Evolutionary conservation across 1,139 yeast genomes (phyloP).

Genomic region (Kluyveromyces sp.): DNA sequence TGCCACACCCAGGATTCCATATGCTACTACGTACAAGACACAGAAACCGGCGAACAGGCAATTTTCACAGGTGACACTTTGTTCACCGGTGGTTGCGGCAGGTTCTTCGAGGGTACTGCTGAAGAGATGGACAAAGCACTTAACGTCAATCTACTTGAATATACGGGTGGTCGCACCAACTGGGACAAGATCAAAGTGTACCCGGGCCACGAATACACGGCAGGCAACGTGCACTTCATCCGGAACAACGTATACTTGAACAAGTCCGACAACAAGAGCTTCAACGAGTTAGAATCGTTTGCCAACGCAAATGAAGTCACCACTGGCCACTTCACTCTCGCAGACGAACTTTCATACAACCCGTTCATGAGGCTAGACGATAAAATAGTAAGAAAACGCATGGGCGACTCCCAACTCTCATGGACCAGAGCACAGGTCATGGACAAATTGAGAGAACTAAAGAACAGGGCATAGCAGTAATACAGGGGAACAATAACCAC

Average conservation of each 20-base stretch:
- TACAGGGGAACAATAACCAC: no score
- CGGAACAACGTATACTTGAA: slow-evolving; percentile 47
- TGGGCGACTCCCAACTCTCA: slow-evolving; percentile 40
- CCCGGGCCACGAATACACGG: slow-evolving; percentile 96
- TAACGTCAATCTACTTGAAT: slow-evolving; percentile 54
- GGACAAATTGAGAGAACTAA: slow-evolving; percentile 61
- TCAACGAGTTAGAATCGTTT: slow-evolving; percentile 47
- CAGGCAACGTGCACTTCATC: slow-evolving; percentile 70
- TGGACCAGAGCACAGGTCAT: slow-evolving; percentile 46
- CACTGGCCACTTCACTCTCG: slow-evolving; percentile 78
- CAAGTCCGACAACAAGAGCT: slow-evolving; percentile 38
- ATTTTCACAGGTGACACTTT: slow-evolving; percentile 95
- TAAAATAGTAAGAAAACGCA: slow-evolving; percentile 44
- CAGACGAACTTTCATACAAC: slow-evolving; percentile 73
- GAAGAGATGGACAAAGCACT: slow-evolving; percentile 70
- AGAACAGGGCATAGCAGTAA: slow-evolving; percentile 36
- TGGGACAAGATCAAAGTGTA: slow-evolving; percentile 40
- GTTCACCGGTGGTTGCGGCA: slow-evolving; percentile 91
- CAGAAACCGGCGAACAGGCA: slow-evolving; percentile 51
- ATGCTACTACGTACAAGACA: slow-evolving; percentile 71
- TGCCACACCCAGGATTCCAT: slow-evolving; percentile 96
- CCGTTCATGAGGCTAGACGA: slow-evolving; percentile 82
- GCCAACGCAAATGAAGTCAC: slow-evolving; percentile 55
- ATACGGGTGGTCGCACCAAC: slow-evolving; percentile 32
- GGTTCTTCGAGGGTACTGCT: slow-evolving; percentile 90